Evolutionary conservation across 495 filamentous ascomycete species (phyloP).

Genomic region (Physcia stellaris): DNA sequence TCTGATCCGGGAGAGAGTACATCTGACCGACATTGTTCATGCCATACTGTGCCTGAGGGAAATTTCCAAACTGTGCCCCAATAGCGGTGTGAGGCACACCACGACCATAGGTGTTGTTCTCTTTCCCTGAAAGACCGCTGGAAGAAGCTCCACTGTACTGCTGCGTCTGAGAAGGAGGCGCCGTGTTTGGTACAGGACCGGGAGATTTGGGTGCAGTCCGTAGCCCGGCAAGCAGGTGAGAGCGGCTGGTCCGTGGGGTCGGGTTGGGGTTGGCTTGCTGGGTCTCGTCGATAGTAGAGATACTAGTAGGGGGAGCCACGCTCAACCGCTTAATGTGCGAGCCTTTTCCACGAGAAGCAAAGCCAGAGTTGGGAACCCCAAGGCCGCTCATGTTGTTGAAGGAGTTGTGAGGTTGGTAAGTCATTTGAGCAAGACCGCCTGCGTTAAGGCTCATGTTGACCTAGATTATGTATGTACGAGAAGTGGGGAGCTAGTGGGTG

Average conservation of each 20-base stretch:
- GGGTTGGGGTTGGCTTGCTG: conserved; percentile 35
- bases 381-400: conserved; percentile 54
- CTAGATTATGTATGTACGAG: no score
- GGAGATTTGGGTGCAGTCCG: conserved; percentile 80
- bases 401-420: conserved; percentile 57
- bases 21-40: conserved; percentile 38
- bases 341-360: conserved; percentile 72
- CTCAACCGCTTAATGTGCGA: conserved; percentile 74
- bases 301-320: conserved; percentile 41
- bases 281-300: conserved; percentile 53
- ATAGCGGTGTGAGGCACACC: conserved; percentile 47
- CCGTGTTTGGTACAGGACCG: conserved; percentile 55
- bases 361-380: conserved; percentile 60
- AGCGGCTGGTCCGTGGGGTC: conserved; percentile 86
- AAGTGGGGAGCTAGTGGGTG: no score
- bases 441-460: conserved; percentile 76
- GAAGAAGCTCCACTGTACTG: conserved; percentile 35
- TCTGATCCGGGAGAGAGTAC: conserved; percentile 66
- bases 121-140: conserved; percentile 26
- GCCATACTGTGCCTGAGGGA: conserved; percentile 27
- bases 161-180: conserved; percentile 39
- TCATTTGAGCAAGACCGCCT: conserved; percentile 99
- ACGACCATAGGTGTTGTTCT: conserved; percentile 29
- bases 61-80: conserved; percentile 39
- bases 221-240: conserved; percentile 84